Conservation (phyloP, 768 basidiomycete genomes). For the Suillus discolor region DNA sequence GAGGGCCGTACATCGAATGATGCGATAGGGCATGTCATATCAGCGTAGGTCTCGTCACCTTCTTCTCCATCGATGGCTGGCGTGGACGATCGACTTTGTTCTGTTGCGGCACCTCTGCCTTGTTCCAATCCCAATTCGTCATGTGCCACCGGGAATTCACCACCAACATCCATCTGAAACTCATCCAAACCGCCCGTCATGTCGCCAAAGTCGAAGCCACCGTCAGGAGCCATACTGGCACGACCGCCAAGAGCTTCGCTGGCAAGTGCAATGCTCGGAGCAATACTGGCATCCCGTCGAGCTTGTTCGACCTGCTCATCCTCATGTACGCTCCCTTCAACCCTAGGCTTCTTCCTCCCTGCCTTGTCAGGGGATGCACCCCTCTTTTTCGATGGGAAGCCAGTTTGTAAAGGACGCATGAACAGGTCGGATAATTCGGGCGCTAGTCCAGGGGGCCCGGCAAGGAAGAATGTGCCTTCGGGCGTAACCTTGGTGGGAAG, state of each 20-base stretch:
- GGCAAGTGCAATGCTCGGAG: conserved; percentile 59
- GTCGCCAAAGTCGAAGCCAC: conserved; percentile 64
- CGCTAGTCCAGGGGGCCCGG: conserved; percentile 81
- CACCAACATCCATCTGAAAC: conserved; percentile 67
- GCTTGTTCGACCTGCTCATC: conserved; percentile 70
- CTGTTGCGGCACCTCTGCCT: conserved; percentile 54
- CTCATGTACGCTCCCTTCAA: conserved; percentile 49
- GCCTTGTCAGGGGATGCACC: conserved; percentile 58
- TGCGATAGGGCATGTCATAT: conserved; percentile 77
- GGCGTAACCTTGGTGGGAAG: conserved; percentile 77
- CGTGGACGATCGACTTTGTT: conserved; percentile 66
- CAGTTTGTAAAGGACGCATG: conserved; percentile 67
- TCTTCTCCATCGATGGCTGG: conserved; percentile 65
- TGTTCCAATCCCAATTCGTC: conserved; percentile 38
- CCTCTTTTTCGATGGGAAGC: conserved; percentile 57
- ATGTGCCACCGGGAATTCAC: conserved; percentile 42
- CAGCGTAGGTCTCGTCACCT: conserved; percentile 67
- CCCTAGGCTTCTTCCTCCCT: conserved; percentile 59
- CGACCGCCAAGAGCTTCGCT: conserved; percentile 57
- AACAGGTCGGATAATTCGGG: conserved; percentile 86
- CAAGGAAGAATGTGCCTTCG: conserved; percentile 76
- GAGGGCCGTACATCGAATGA: conserved; percentile 70
- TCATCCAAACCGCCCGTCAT: conserved; percentile 60
- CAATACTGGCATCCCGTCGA: conserved; percentile 66
- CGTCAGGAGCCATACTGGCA: conserved; percentile 56